Conservation (phyloP, 768 basidiomycete species). For the Tricholoma furcatifolium region DNA sequence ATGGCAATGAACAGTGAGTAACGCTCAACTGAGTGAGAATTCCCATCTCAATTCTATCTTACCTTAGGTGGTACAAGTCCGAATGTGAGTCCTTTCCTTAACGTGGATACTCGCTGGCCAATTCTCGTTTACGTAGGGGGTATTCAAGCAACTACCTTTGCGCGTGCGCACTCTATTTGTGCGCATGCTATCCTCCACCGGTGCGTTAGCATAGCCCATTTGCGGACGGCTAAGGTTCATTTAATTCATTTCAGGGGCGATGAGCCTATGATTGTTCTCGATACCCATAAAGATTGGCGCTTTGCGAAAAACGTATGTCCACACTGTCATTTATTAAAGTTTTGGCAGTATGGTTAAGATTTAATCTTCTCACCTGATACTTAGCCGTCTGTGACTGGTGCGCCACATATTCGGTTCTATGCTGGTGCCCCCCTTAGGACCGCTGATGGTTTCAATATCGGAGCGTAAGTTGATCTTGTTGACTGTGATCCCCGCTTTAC, state of each 20-base stretch:
- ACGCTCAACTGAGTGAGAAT: background rate
- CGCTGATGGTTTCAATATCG: slow-evolving; percentile 87
- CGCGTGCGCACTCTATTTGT: slow-evolving; percentile 72
- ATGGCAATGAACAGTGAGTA: slow-evolving; percentile 77
- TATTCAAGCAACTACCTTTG: slow-evolving; percentile 34
- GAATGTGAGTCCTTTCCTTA: slow-evolving; percentile 54
- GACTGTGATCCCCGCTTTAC: background rate
- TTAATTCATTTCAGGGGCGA: slow-evolving; percentile 51
- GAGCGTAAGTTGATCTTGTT: slow-evolving; percentile 49
- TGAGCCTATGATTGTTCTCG: slow-evolving; percentile 85
- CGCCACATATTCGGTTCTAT: slow-evolving; percentile 80
- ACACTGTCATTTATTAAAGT: background rate
- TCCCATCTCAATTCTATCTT: background rate
- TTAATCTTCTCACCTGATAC: background rate
- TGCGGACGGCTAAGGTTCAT: slow-evolving; percentile 1
- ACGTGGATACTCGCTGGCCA: background rate
- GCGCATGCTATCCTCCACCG: slow-evolving; percentile 80
- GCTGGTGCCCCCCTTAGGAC: slow-evolving; percentile 90
- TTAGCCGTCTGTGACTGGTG: slow-evolving; percentile 71
- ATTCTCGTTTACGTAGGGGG: slow-evolving; percentile 36
- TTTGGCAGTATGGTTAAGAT: background rate
- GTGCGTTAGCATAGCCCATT: slow-evolving; percentile 33
- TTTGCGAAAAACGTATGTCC: slow-evolving; percentile 75
- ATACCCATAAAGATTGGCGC: slow-evolving; percentile 82
- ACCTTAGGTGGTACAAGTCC: slow-evolving; percentile 80